Percentiles rank a stretch among this genome's conserved stretches.
Evolutionary conservation across 768 basidiomycete species (phyloP).

Genomic region (Leccinum disarticulatum): DNA sequence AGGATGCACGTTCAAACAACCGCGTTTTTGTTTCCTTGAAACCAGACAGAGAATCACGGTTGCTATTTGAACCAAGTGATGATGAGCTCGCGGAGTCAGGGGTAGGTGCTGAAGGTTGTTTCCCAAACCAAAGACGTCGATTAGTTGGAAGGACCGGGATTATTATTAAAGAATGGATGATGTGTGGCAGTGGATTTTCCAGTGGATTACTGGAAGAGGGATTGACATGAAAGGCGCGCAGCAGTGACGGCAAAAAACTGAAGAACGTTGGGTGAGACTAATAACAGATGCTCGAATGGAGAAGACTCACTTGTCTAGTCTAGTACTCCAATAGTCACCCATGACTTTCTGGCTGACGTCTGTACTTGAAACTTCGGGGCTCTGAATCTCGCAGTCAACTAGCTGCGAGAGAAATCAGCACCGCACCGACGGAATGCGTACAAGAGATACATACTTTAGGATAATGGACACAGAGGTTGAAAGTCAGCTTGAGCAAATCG

Average conservation of each 20-base stretch:
- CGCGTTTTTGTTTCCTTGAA: conserved; percentile 26
- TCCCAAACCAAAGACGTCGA: conserved; percentile 62
- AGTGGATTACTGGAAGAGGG: conserved; percentile 64
- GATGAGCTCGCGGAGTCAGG: conserved; percentile 40
- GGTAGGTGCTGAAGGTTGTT: conserved; percentile 34
- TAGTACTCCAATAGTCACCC: conserved; percentile 74
- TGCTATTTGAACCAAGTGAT: conserved; percentile 18
- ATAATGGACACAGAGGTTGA: conserved; percentile 80
- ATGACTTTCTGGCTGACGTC: conserved; percentile 47
- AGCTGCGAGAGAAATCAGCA: conserved; percentile 23
- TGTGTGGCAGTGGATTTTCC: conserved; percentile 71
- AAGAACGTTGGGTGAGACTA: not conserved
- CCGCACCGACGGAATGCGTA: not conserved
- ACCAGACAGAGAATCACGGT: conserved; percentile 3
- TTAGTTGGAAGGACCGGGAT: conserved; percentile 66
- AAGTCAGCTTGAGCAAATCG: conserved; percentile 82
- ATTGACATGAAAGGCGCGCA: conserved; percentile 68
- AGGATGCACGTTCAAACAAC: conserved; percentile 29
- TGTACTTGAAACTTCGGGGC: conserved; percentile 18
- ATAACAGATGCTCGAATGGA: not conserved
- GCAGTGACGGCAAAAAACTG: conserved; percentile 65
- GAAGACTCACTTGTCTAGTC: conserved; percentile 63
- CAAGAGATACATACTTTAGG: conserved; percentile 54
- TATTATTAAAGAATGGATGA: conserved; percentile 78
- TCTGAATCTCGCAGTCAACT: conserved; percentile 46